phyloP scores from a whole-genome alignment of 2,329 filamentous ascomycete genomes.

The Colletotrichum endophyticum region DNA sequence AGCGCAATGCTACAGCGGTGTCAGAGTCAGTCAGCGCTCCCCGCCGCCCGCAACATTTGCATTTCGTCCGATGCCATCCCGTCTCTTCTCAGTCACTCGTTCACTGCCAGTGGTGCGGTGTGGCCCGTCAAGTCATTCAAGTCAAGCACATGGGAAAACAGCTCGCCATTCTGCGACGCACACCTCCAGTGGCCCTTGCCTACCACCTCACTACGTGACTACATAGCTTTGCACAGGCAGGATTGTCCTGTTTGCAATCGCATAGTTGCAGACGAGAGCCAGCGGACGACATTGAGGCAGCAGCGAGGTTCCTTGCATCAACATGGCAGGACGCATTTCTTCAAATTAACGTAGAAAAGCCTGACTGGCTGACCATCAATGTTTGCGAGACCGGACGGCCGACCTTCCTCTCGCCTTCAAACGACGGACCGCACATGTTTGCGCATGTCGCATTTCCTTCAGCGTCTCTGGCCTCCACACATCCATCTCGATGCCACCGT shows the following conservation, averaged over 20 bases:
- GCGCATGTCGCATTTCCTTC: not conserved
- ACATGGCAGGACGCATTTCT: conserved; percentile 17
- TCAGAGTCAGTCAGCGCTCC: not conserved
- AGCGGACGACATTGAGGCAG: not conserved
- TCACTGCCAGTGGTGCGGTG: not conserved
- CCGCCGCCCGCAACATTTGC: not conserved
- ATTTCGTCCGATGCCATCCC: conserved; percentile 7
- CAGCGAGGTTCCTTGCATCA: conserved; percentile 18
- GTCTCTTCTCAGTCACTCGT: not conserved
- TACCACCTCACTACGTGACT: not conserved
- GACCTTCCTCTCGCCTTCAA: not conserved
- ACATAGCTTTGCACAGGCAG: not conserved
- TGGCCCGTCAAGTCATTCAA: not conserved
- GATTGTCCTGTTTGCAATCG: conserved; percentile 4
- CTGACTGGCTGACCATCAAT: not conserved
- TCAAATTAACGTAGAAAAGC: conserved; percentile 5
- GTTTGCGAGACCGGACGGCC: conserved; percentile 14
- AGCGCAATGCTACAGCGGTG: not conserved
- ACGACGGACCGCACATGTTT: not conserved
- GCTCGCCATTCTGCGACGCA: not conserved
- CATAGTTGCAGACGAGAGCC: not conserved
- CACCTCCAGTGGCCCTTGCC: not conserved
- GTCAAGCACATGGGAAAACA: not conserved
- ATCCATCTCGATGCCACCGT: not conserved
- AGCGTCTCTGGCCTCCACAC: not conserved